These are phyloP conservation scores for Coffea humblotiana DNA, from an alignment of 305 asterid genomes.

Conservation along the genomic window DNA sequence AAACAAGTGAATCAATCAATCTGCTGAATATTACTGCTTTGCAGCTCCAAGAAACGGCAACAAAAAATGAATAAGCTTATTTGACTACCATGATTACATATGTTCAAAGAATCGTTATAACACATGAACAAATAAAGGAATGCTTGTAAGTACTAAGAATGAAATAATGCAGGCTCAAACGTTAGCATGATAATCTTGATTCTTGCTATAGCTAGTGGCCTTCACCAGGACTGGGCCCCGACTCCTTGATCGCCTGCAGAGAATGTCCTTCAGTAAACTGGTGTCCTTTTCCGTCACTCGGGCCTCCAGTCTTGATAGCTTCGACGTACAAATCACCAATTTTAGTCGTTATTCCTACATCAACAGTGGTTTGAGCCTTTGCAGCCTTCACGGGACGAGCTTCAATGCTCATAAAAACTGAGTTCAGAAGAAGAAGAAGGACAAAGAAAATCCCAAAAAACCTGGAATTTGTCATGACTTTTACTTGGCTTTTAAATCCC, in stretches of 20 bases:
- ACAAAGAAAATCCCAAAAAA: background rate
- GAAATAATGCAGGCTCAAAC: background rate
- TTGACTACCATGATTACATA: background rate
- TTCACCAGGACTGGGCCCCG: constrained; percentile 49
- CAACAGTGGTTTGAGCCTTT: background rate
- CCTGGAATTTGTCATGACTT: constrained; percentile 2
- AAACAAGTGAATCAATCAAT: background rate
- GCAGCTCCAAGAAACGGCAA: background rate
- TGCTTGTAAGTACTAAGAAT: background rate
- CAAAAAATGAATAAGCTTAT: background rate
- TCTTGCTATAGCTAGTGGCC: constrained; percentile 34
- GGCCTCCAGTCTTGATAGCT: constrained; percentile 19
- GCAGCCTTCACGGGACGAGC: constrained; percentile 15
- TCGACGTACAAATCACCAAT: constrained; percentile 5
- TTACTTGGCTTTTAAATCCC: background rate
- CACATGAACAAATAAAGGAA: background rate
- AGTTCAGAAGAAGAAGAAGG: constrained; percentile 9
- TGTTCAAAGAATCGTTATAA: background rate
- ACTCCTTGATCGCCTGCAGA: constrained; percentile 39
- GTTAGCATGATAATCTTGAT: background rate
- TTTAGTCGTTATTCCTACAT: background rate
- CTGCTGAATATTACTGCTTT: background rate
- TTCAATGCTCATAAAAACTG: background rate
- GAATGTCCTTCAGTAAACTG: constrained; percentile 21
- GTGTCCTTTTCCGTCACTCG: constrained; percentile 25